Conservation (phyloP, 371 early-diverging fungal species). For the Cokeromyces recurvatus region DNA sequence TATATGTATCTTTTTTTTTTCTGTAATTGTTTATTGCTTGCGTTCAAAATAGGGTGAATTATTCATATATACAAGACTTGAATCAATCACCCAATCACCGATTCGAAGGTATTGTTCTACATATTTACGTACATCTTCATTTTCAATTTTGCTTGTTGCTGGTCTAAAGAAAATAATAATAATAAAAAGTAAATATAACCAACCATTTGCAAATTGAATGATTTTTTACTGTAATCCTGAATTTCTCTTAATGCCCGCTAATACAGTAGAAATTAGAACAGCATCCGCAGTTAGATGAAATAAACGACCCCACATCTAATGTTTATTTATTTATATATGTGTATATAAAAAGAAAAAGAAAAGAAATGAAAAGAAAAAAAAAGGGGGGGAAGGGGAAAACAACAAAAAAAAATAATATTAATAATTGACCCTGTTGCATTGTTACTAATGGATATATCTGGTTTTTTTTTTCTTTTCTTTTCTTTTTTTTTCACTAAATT, state of each 20-base stretch:
- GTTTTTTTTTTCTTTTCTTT: too few species aligned
- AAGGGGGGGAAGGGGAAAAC: not conserved
- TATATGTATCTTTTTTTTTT: too few species aligned
- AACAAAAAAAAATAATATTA: too few species aligned
- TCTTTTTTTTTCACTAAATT: too few species aligned
- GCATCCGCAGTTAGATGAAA: slow-evolving; percentile 70
- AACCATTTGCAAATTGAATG: too few species aligned
- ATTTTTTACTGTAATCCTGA: slow-evolving; percentile 60
- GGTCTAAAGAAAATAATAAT: slow-evolving; percentile 32
- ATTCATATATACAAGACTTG: slow-evolving; percentile 50
- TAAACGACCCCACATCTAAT: slow-evolving; percentile 51
- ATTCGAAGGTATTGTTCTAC: slow-evolving; percentile 58
- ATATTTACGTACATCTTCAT: slow-evolving; percentile 48
- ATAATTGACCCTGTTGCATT: too few species aligned
- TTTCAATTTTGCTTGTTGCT: slow-evolving; percentile 51
- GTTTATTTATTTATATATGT: not conserved
- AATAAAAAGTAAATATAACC: too few species aligned
- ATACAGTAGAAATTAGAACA: slow-evolving; percentile 65
- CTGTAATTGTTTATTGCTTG: too few species aligned
- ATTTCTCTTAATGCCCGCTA: slow-evolving; percentile 74
- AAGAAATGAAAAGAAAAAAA: not conserved
- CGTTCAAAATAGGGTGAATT: slow-evolving; percentile 60
- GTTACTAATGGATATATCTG: too few species aligned
- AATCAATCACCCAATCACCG: slow-evolving; percentile 67
- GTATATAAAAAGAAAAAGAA: slow-evolving; percentile 1